Evolutionary conservation across 2,329 filamentous ascomycete species (phyloP), one percentile per base, ranked within the genome.

Genomic region (Penicillium rolfsii): DNA sequence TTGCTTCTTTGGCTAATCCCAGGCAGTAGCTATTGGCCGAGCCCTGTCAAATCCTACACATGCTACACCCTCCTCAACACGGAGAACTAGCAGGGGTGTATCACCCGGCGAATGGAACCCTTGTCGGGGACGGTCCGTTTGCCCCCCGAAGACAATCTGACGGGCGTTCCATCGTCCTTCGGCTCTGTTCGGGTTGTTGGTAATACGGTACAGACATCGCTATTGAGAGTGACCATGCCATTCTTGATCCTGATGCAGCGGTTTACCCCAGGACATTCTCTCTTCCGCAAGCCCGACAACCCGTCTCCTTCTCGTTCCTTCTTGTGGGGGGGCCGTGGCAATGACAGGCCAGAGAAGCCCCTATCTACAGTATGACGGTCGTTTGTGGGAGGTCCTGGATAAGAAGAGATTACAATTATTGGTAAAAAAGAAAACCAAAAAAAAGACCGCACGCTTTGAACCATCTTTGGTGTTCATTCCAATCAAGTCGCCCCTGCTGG

Each of bases 1-100:
- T 57, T 50, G 58, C 62, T 59, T 60, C 48, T 59, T 59, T 48
- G 52, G 57, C 59, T 60, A 62, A 58, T 58, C 60, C 33, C 26
- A 54, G 49, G 52, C 38, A 16, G 52, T 53, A 30, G 14, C 52
- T 54, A 62, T 61, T 62, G 60, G 60, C 60, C 52, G 55, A 63
- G 26, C 28, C 26, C n/a, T 41, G 36, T 46, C 19, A 7, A 55
- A 28, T 48, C 53, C 56, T 52, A 30, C 50, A 38, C 24, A 33
- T 57, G 14, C 40, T 52, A 50, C 43, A 30, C 53, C 28, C 40
- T 52, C 22, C 26, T 26, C 53, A 48, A 41, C 46, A 62, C 36
- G 36, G 43, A 55, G 55, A 58, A 45, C 48, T 52, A 59, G 52
- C 60, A 59, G 52, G 58, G 61, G 57, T 49, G 9, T 36, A 57